phyloP scores from a whole-genome alignment of 2,329 filamentous ascomycete species.

The Venturia carpophila region DNA sequence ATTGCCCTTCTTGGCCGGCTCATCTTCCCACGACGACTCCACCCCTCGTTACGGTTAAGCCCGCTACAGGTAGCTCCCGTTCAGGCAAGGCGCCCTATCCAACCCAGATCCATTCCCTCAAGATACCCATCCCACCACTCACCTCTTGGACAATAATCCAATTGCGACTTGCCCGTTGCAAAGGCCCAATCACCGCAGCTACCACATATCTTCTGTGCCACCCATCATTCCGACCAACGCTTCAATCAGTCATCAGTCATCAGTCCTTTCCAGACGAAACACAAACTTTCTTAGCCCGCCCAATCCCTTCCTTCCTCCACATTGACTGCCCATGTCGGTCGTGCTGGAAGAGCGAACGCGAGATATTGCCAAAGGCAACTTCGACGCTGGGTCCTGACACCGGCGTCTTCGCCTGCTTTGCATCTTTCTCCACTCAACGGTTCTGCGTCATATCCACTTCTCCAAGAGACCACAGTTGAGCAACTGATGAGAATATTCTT shows the following conservation, averaged over 20 bases:
- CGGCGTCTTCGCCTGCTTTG: neutral
- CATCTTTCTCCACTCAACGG: neutral
- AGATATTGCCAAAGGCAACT: slow-evolving; percentile 10
- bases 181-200: slow-evolving; percentile 1
- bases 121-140: neutral
- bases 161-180: neutral
- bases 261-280: neutral
- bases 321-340: slow-evolving; percentile 4
- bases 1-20: neutral
- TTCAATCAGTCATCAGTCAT: neutral
- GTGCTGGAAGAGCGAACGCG: slow-evolving; percentile 1
- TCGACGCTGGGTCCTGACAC: slow-evolving; percentile 7
- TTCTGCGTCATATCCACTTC: neutral
- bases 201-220: neutral
- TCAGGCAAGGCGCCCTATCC: neutral
- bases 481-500: neutral
- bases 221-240: neutral
- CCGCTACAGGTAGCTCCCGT: neutral
- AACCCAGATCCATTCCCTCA: neutral
- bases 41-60: neutral
- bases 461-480: neutral
- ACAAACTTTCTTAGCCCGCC: neutral
- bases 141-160: slow-evolving; percentile 3
- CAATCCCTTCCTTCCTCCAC: neutral
- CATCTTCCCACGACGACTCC: neutral